phyloP scores from a whole-genome alignment of 257 asterid genomes.

The Leptodermis oblonga region DNA sequence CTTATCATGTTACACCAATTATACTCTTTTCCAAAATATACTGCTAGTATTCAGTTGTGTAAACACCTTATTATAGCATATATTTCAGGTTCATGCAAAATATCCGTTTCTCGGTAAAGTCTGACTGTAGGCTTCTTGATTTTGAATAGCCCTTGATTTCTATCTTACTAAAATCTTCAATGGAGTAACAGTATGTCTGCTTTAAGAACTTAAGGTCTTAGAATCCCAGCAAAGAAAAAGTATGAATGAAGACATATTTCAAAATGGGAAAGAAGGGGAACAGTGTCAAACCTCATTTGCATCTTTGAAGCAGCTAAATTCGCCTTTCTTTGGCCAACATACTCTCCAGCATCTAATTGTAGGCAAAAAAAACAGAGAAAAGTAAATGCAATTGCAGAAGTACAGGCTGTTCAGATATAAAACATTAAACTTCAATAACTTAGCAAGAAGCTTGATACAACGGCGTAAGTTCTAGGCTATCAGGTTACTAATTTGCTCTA shows the following conservation, averaged over 20 bases:
- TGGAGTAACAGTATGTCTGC: not conserved
- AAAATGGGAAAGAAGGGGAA: slow-evolving; percentile 5
- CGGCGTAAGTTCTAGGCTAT: not conserved
- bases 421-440: not conserved
- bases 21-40: no score
- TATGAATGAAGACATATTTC: not conserved
- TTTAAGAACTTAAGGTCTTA: no score
- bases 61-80: not conserved
- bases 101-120: not conserved
- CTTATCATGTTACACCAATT: not conserved
- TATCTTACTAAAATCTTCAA: not conserved
- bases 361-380: not conserved
- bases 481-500: not conserved
- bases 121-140: not conserved
- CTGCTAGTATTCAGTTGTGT: not conserved
- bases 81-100: not conserved
- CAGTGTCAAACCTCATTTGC: slow-evolving; percentile 57
- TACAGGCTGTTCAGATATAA: not conserved
- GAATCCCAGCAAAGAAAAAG: not conserved
- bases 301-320: slow-evolving; percentile 49
- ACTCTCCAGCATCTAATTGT: slow-evolving; percentile 58
- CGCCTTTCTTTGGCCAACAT: slow-evolving; percentile 59
- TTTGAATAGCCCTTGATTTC: not conserved
- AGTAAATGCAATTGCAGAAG: not conserved
- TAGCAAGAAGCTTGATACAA: not conserved